Evolutionary conservation across 805 yeast genomes (phyloP).

Genomic region (Ogataea ganodermae): DNA sequence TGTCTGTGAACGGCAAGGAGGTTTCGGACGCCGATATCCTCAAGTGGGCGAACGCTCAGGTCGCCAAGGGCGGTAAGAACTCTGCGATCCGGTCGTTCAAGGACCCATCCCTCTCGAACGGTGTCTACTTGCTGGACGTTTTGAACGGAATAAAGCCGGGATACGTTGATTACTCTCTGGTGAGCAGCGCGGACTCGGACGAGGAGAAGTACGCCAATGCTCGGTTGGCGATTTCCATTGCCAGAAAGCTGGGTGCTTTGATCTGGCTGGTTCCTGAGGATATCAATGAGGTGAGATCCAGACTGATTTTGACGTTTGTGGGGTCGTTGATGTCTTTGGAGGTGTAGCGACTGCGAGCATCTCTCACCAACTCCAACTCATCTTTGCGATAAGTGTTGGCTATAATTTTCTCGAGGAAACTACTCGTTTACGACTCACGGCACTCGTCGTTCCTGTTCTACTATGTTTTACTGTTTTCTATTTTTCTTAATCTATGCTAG

Average conservation of each 20-base stretch:
- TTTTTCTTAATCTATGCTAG: too few species aligned
- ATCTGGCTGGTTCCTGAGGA: slow-evolving; percentile 99
- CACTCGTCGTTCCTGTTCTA: too few species aligned
- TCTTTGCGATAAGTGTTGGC: too few species aligned
- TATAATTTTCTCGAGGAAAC: too few species aligned
- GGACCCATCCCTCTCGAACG: slow-evolving; percentile 75
- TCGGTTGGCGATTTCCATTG: slow-evolving; percentile 94
- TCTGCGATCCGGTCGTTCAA: slow-evolving; percentile 78
- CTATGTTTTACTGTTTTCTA: too few species aligned
- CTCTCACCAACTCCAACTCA: too few species aligned
- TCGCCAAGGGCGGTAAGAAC: slow-evolving; percentile 78
- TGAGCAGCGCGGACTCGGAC: slow-evolving; percentile 72
- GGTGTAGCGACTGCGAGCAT: slow-evolving; percentile 10
- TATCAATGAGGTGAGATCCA: slow-evolving; percentile 91
- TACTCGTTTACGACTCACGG: too few species aligned
- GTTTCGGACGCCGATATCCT: slow-evolving; percentile 83
- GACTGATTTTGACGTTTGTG: slow-evolving; percentile 90
- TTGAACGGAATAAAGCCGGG: slow-evolving; percentile 95
- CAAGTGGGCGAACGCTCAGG: slow-evolving; percentile 91
- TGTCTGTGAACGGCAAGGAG: slow-evolving; percentile 73
- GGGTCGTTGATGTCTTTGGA: slow-evolving; percentile 87
- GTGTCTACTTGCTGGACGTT: slow-evolving; percentile 84
- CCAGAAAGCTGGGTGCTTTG: slow-evolving; percentile 95
- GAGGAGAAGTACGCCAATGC: slow-evolving; percentile 94
- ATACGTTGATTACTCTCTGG: slow-evolving; percentile 93